Evolutionary conservation across 1,284 basidiomycete genomes (phyloP).

Genomic region (Sporisorium sorghi): DNA sequence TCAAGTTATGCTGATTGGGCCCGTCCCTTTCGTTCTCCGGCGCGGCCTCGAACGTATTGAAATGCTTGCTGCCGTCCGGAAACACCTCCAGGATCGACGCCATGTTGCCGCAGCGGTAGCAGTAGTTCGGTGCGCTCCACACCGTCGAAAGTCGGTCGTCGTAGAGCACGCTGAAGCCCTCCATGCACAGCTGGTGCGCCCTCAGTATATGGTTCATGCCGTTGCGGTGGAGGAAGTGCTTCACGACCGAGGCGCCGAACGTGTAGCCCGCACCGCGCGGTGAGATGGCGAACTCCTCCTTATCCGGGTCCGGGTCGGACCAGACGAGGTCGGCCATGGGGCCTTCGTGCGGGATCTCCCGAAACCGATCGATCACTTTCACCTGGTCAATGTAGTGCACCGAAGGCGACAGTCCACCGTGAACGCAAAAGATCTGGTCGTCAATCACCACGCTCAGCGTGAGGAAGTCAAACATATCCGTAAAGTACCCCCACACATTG

Average conservation of each 20-base stretch:
- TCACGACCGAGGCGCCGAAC: slow-evolving; percentile 97
- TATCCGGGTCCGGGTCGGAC: slow-evolving; percentile 99
- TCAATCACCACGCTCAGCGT: slow-evolving; percentile 98
- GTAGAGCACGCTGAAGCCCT: slow-evolving; percentile 94
- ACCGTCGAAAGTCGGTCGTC: slow-evolving; percentile 95
- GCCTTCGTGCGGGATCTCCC: slow-evolving; percentile 99
- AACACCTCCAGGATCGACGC: slow-evolving; percentile 96
- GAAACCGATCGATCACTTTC: slow-evolving; percentile 97
- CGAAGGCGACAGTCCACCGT: slow-evolving; percentile 94
- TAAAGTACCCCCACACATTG: slow-evolving; percentile 99
- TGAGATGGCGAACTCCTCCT: slow-evolving; percentile 98
- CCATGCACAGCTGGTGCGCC: slow-evolving; percentile 99
- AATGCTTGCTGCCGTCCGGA: slow-evolving; percentile 87
- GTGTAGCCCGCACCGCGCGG: slow-evolving; percentile 98
- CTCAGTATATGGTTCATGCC: slow-evolving; percentile 96
- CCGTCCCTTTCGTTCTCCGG: slow-evolving; percentile 86
- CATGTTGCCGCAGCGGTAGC: slow-evolving; percentile 96
- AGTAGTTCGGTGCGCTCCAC: slow-evolving; percentile 99
- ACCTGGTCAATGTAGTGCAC: slow-evolving; percentile 99
- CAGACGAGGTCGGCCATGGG: slow-evolving; percentile 99
- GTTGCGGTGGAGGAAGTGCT: slow-evolving; percentile 91
- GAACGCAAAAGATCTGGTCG: slow-evolving; percentile 98
- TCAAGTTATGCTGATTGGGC: slow-evolving; percentile 58
- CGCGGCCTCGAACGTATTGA: slow-evolving; percentile 98
- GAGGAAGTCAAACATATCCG: slow-evolving; percentile 99